Percentiles rank a stretch among this genome's conserved stretches.
These are phyloP conservation scores for Nakazawaea ernobii DNA, from an alignment of 805 yeast species.

Conservation along the genomic window DNA sequence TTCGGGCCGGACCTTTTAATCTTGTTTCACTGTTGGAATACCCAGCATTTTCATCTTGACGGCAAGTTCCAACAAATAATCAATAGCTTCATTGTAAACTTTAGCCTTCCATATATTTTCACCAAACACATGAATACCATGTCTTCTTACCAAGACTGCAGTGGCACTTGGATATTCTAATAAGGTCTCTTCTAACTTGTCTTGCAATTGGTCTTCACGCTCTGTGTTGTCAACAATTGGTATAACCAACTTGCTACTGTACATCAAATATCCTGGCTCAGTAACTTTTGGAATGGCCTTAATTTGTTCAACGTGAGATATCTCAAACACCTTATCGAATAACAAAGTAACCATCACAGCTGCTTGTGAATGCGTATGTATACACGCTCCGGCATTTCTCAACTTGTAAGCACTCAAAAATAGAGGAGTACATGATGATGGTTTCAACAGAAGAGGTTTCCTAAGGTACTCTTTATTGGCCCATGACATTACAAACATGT, in stretches of 20 bases:
- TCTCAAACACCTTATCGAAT: conserved; percentile 65
- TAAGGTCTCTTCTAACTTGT: conserved; percentile 57
- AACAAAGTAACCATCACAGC: conserved; percentile 79
- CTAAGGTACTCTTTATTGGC: conserved; percentile 46
- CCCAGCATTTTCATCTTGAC: conserved; percentile 74
- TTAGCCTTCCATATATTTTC: conserved; percentile 89
- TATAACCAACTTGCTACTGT: conserved; percentile 68
- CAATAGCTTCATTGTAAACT: conserved; percentile 87
- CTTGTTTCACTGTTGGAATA: conserved; percentile 48
- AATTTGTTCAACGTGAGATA: conserved; percentile 83
- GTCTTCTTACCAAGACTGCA: conserved; percentile 87
- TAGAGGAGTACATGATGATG: conserved; percentile 92
- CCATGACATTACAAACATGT: conserved; percentile 73
- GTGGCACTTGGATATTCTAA: conserved; percentile 68
- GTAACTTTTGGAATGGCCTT: conserved; percentile 78
- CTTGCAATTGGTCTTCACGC: conserved; percentile 78
- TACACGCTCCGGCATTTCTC: conserved; percentile 84
- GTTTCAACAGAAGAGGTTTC: conserved; percentile 64
- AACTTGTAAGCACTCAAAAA: conserved; percentile 66
- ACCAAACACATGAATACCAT: conserved; percentile 98
- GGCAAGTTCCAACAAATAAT: conserved; percentile 80
- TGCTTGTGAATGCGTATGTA: conserved; percentile 88
- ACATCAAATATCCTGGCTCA: conserved; percentile 63
- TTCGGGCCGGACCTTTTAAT: no score
- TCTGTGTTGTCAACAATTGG: conserved; percentile 92